phyloP scores from a whole-genome alignment of 768 basidiomycete species.

The Calocera cornea region DNA sequence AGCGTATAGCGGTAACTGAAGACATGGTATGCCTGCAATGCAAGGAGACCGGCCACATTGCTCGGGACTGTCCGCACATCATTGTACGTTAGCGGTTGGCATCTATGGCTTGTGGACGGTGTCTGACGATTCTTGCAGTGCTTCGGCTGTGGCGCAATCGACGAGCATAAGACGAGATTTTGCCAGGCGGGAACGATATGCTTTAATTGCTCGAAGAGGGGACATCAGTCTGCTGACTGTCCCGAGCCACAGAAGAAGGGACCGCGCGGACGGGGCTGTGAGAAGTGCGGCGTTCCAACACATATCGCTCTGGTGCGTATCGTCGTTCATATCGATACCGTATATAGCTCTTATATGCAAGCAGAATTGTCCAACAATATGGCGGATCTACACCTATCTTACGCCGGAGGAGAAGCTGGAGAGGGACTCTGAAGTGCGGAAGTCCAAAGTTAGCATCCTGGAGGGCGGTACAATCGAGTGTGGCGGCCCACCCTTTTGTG shows the following conservation, averaged over 20 bases:
- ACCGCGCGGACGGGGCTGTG: neutral
- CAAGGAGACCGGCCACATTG: neutral
- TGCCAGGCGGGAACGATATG: neutral
- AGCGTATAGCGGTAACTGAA: neutral
- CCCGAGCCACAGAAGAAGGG: neutral
- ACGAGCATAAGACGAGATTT: neutral
- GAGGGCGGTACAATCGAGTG: neutral
- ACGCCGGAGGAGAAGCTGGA: neutral
- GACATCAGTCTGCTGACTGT: neutral
- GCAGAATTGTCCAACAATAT: neutral
- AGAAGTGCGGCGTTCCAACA: neutral
- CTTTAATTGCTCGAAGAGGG: constrained; percentile 1
- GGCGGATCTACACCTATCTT: neutral
- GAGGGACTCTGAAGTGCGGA: neutral
- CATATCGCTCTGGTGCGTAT: neutral
- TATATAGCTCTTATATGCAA: neutral
- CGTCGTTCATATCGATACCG: neutral
- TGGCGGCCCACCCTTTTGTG: neutral
- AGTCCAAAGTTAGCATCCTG: neutral
- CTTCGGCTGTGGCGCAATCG: neutral
- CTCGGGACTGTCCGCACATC: neutral
- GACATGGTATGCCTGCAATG: neutral
- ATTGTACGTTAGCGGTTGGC: neutral
- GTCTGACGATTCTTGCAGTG: neutral
- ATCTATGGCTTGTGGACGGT: neutral